These are phyloP conservation scores for Vitis hybrid DNA, from an alignment of 177 flowering plant species.

Conservation along the genomic window DNA sequence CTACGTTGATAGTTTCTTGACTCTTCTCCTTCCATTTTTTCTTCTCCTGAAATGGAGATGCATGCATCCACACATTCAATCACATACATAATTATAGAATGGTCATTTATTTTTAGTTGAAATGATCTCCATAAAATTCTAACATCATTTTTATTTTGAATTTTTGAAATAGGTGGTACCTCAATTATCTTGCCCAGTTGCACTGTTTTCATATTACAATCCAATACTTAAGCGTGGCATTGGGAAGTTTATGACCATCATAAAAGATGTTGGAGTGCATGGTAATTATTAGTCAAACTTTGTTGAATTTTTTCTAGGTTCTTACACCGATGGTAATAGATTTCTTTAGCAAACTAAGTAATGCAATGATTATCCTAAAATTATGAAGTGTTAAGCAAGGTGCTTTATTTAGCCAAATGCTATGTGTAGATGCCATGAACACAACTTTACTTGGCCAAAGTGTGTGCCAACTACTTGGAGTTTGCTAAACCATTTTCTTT, in stretches of 20 bases:
- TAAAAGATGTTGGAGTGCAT: conserved; percentile 63
- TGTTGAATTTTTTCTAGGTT: not conserved
- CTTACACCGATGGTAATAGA: not conserved
- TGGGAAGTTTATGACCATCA: conserved; percentile 68
- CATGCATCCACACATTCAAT: not conserved
- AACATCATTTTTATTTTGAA: not conserved
- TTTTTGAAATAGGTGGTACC: conserved; percentile 66
- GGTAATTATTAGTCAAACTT: conserved; percentile 39
- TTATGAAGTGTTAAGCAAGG: not conserved
- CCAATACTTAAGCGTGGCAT: conserved; percentile 86
- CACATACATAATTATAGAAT: not conserved
- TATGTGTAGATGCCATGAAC: not conserved
- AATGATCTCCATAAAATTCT: conserved; percentile 5
- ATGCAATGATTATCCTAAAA: not conserved
- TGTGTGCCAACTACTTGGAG: too few relatives aligned
- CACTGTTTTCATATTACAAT: conserved; percentile 86
- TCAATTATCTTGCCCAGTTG: conserved; percentile 77
- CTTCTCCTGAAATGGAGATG: not conserved
- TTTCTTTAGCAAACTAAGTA: not conserved
- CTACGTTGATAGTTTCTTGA: too few relatives aligned
- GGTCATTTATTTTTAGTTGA: not conserved
- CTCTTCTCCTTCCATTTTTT: too few relatives aligned
- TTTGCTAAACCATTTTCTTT: too few relatives aligned
- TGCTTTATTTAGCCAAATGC: not conserved
- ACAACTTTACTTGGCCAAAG: too few relatives aligned